Conservation (phyloP, 2,329 filamentous ascomycete species). For the Aspergillus ruber region DNA sequence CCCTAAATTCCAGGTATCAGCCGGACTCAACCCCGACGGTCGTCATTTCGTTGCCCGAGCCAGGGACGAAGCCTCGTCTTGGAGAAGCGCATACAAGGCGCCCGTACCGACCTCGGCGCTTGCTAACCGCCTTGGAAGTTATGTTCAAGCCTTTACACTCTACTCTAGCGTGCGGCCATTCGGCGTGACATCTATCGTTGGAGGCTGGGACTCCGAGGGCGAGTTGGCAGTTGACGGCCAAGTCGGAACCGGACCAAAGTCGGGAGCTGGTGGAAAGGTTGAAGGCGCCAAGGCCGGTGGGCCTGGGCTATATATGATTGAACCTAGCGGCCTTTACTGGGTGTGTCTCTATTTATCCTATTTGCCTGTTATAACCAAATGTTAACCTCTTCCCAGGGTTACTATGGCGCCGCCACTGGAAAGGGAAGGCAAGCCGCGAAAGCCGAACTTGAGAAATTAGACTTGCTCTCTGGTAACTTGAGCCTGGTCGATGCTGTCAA, state of each 20-base stretch:
- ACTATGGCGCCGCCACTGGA: conserved; percentile 94
- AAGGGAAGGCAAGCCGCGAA: conserved; percentile 96
- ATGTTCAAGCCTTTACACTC: conserved; percentile 94
- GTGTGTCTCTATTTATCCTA: conserved; percentile 33
- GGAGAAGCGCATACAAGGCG: conserved; percentile 90
- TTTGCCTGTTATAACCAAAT: not conserved
- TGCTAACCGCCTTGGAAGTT: conserved; percentile 87
- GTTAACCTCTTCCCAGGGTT: conserved; percentile 53
- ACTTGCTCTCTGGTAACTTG: conserved; percentile 69
- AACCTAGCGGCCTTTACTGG: conserved; percentile 96
- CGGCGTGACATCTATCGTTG: conserved; percentile 90
- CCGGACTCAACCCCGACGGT: conserved; percentile 89
- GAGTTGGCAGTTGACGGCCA: conserved; percentile 83
- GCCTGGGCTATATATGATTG: conserved; percentile 96
- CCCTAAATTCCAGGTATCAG: conserved; percentile 62
- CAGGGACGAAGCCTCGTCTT: conserved; percentile 84
- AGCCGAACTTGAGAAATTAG: conserved; percentile 95
- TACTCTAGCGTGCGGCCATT: conserved; percentile 96
- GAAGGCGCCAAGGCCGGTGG: conserved; percentile 73
- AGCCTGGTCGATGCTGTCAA: conserved; percentile 84
- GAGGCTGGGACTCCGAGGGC: conserved; percentile 83
- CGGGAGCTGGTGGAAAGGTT: conserved; percentile 78
- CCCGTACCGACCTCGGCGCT: conserved; percentile 86
- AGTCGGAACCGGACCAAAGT: conserved; percentile 72
- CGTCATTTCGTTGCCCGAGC: conserved; percentile 91